phyloP scores from a whole-genome alignment of 208 protist species.

The Vickermania spadyakhi region DNA sequence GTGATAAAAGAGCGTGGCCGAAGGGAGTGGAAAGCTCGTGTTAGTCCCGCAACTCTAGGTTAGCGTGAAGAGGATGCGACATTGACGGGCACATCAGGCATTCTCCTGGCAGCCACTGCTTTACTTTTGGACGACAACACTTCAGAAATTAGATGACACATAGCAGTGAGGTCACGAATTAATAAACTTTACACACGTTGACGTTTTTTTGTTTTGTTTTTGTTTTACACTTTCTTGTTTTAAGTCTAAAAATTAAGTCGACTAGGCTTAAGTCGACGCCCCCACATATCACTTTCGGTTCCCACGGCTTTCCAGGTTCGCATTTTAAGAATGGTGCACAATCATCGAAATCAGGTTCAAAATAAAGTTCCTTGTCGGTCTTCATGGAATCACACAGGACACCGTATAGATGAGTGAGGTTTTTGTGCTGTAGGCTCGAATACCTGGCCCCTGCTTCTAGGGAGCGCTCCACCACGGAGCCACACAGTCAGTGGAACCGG shows the following conservation, averaged over 20 bases:
- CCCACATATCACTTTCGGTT: not conserved
- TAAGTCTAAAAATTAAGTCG: too few species aligned
- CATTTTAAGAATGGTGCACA: not conserved
- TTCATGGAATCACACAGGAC: not conserved
- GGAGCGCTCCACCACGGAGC: not conserved
- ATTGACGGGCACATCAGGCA: not conserved
- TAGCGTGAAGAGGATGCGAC: not conserved
- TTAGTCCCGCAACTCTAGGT: too few species aligned
- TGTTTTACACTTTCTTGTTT: too few species aligned
- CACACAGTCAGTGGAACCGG: not conserved
- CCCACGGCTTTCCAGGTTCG: not conserved
- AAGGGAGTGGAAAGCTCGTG: too few species aligned
- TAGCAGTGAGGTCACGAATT: too few species aligned
- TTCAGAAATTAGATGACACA: too few species aligned
- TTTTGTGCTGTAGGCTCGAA: not conserved
- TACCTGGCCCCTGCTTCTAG: not conserved
- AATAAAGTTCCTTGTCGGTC: not conserved
- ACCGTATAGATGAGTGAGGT: not conserved
- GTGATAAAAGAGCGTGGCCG: too few species aligned
- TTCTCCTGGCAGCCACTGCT: not conserved
- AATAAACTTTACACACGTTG: too few species aligned
- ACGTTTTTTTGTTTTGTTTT: too few species aligned
- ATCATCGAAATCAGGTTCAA: not conserved
- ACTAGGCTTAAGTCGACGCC: too few species aligned
- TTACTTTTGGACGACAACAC: too few species aligned